Evolutionary conservation across 1,139 yeast genomes (phyloP).

Genomic region (Suhomyces guaymorum): DNA sequence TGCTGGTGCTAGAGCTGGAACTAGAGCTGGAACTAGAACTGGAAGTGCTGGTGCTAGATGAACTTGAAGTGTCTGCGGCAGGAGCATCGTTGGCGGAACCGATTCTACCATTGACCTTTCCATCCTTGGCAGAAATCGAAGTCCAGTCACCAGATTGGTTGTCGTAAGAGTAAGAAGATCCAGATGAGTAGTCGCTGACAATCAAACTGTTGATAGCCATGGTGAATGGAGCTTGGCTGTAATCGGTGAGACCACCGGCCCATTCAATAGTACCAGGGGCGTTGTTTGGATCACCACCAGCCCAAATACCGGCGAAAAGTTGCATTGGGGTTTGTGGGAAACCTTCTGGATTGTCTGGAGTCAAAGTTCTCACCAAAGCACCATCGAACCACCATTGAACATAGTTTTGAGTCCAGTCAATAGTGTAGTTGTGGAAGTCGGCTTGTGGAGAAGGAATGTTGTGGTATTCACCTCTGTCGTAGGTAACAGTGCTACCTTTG

Average conservation of each 20-base stretch:
- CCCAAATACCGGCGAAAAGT: slow-evolving; percentile 45
- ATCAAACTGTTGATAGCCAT: slow-evolving; percentile 34
- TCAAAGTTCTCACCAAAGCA: slow-evolving; percentile 41
- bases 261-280: slow-evolving; percentile 51
- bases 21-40: slow-evolving; percentile 5
- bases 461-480: slow-evolving; percentile 78
- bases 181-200: slow-evolving; percentile 39
- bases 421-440: slow-evolving; percentile 42
- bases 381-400: slow-evolving; percentile 49
- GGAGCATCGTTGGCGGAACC: slow-evolving; percentile 42
- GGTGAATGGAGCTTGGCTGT: slow-evolving; percentile 38
- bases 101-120: slow-evolving; percentile 63
- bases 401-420: slow-evolving; percentile 36
- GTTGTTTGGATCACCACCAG: slow-evolving; percentile 44
- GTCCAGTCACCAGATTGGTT: slow-evolving; percentile 68
- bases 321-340: slow-evolving; percentile 55
- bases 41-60: slow-evolving; percentile 5
- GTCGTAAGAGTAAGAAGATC: slow-evolving; percentile 40
- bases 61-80: slow-evolving; percentile 2
- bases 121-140: slow-evolving; percentile 65
- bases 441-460: slow-evolving; percentile 49
- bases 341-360: slow-evolving; percentile 38
- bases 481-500: slow-evolving; percentile 73
- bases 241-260: slow-evolving; percentile 31
- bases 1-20: slow-evolving; percentile 5